phyloP scores from a whole-genome alignment of 495 filamentous ascomycete genomes.

The Platismatia glauca region DNA sequence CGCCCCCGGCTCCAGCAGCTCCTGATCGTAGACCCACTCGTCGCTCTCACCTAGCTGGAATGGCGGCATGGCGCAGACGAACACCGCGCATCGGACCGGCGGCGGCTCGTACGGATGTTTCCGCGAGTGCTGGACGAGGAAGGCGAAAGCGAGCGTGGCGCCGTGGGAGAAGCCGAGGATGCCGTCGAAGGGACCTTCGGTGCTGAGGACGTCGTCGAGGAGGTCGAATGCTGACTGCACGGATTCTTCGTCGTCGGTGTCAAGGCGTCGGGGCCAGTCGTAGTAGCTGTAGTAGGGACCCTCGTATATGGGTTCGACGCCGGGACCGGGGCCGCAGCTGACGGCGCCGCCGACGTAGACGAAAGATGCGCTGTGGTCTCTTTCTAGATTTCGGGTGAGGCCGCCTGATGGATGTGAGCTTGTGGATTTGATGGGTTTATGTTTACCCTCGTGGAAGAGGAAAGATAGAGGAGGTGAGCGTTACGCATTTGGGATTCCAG shows the following conservation, averaged over 20 bases:
- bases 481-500: not conserved
- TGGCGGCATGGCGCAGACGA: slow-evolving; percentile 32
- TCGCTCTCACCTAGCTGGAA: slow-evolving; percentile 28
- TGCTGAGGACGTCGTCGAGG: slow-evolving; percentile 27
- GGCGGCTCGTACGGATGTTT: slow-evolving; percentile 22
- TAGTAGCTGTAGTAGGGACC: slow-evolving; percentile 34
- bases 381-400: slow-evolving; percentile 27
- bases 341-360: slow-evolving; percentile 31
- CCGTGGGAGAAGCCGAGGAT: slow-evolving; percentile 42
- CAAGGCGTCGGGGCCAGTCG: slow-evolving; percentile 27
- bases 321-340: slow-evolving; percentile 26
- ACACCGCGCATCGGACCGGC: slow-evolving; percentile 35
- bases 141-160: slow-evolving; percentile 31
- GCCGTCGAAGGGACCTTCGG: slow-evolving; percentile 38
- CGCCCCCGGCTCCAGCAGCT: too few relatives aligned
- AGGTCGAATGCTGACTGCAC: slow-evolving; percentile 31
- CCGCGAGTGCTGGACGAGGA: slow-evolving; percentile 33
- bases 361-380: slow-evolving; percentile 31
- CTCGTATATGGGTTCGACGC: slow-evolving; percentile 31
- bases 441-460: not conserved
- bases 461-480: not conserved
- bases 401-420: slow-evolving; percentile 15
- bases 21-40: not conserved
- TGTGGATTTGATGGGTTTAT: not conserved
- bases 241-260: slow-evolving; percentile 14